phyloP scores from a whole-genome alignment of 2,329 filamentous ascomycete species.

The Thielaviopsis populi region DNA sequence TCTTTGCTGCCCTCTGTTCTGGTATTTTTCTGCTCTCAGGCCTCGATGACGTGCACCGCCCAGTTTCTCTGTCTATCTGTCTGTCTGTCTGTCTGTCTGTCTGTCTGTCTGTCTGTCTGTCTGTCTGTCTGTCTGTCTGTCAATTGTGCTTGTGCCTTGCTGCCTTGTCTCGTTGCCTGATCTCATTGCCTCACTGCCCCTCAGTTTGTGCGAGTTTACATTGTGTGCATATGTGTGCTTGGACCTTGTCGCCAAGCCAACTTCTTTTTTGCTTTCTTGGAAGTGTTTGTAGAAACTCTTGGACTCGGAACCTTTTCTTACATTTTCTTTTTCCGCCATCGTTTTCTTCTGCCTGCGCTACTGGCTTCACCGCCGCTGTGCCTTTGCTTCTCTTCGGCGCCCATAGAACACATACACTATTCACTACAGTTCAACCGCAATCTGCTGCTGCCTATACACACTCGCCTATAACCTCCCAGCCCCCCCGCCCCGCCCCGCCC shows the following conservation, averaged over 20 bases:
- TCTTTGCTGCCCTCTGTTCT: too few relatives aligned
- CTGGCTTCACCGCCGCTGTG: background rate
- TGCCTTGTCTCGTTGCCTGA: too few relatives aligned
- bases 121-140: too few relatives aligned
- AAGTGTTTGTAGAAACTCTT: background rate
- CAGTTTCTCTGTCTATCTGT: background rate
- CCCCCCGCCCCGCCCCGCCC: background rate
- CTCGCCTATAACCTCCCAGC: background rate
- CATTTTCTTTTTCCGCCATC: background rate
- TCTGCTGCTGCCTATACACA: background rate
- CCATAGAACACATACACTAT: background rate
- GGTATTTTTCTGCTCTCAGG: background rate
- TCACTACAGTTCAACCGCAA: background rate
- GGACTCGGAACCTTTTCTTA: background rate
- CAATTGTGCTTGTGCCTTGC: background rate
- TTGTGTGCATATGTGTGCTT: background rate
- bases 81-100: too few relatives aligned
- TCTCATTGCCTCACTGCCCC: background rate
- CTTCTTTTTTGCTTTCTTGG: background rate
- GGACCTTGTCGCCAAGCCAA: background rate
- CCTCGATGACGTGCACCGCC: background rate
- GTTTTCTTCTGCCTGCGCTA: background rate
- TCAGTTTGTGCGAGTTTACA: background rate
- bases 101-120: too few relatives aligned
- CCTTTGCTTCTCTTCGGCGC: background rate